These are phyloP conservation scores for Paxillus involutus DNA, from an alignment of 768 basidiomycete genomes.

Conservation along the genomic window DNA sequence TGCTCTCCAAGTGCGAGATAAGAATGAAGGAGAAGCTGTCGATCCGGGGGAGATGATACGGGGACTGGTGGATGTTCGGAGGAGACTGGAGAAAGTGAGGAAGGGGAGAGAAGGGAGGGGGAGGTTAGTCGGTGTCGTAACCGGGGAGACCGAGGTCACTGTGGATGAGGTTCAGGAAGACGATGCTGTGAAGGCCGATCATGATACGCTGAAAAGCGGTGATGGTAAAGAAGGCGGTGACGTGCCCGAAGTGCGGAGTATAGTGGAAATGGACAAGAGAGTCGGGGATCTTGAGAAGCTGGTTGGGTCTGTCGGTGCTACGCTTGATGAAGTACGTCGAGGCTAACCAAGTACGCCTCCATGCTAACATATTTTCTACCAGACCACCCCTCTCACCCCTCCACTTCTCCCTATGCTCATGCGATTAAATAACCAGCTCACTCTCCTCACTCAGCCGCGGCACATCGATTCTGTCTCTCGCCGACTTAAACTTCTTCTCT, in stretches of 20 bases:
- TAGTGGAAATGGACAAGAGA: conserved; percentile 80
- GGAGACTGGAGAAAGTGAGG: conserved; percentile 65
- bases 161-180: conserved; percentile 7
- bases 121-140: conserved; percentile 57
- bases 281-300: conserved; percentile 81
- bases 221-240: conserved; percentile 12
- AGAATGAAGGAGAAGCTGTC: conserved; percentile 43
- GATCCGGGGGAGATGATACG: conserved; percentile 77
- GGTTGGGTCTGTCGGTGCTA: conserved; percentile 77
- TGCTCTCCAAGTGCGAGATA: conserved; percentile 56
- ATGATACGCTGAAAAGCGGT: background rate
- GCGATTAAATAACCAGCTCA: conserved; percentile 81
- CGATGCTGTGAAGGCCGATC: background rate
- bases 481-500: conserved; percentile 86
- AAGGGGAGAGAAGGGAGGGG: conserved; percentile 66
- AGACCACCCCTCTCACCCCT: conserved; percentile 73
- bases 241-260: conserved; percentile 43
- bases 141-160: conserved; percentile 29
- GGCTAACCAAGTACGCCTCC: background rate
- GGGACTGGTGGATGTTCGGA: conserved; percentile 73
- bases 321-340: conserved; percentile 74
- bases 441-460: conserved; percentile 89
- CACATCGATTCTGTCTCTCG: conserved; percentile 96
- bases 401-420: conserved; percentile 82
- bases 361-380: background rate